These are phyloP conservation scores for Sugiyamaella paludigena DNA, from an alignment of 1,139 yeast species.

Conservation along the genomic window DNA sequence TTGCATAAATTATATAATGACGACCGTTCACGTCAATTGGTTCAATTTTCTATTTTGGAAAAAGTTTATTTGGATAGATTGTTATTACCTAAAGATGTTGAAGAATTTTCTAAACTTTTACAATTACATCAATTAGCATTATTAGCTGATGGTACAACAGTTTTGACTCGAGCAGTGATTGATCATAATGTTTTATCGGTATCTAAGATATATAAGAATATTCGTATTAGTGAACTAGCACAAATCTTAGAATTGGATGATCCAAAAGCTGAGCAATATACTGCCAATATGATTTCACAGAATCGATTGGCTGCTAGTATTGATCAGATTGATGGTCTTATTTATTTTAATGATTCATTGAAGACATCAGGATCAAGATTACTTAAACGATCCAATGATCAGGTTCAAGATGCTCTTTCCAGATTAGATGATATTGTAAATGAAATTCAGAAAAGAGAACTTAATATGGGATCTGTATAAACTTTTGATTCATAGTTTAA, in stretches of 20 bases:
- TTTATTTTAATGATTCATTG: slow-evolving; percentile 26
- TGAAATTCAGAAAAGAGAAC: slow-evolving; percentile 1
- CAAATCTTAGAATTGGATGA: slow-evolving; percentile 31
- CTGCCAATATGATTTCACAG: slow-evolving; percentile 38
- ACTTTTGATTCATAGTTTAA: background rate
- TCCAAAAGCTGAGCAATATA: slow-evolving; percentile 34
- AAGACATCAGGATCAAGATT: background rate
- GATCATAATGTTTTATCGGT: slow-evolving; percentile 40
- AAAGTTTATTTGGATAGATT: slow-evolving; percentile 34
- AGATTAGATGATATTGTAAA: slow-evolving; percentile 6
- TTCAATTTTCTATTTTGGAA: slow-evolving; percentile 31
- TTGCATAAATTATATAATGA: slow-evolving; percentile 35
- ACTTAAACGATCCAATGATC: slow-evolving; percentile 4
- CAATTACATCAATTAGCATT: slow-evolving; percentile 32
- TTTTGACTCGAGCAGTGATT: slow-evolving; percentile 35
- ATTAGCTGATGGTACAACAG: slow-evolving; percentile 35
- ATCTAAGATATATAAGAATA: slow-evolving; percentile 35
- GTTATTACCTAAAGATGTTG: slow-evolving; percentile 32
- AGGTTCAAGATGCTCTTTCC: slow-evolving; percentile 4
- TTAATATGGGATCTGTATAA: background rate
- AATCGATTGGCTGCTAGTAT: slow-evolving; percentile 36
- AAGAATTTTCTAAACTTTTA: slow-evolving; percentile 28
- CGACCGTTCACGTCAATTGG: slow-evolving; percentile 30
- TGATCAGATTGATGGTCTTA: slow-evolving; percentile 37
- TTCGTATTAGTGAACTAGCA: slow-evolving; percentile 33